Conservation (phyloP, 1,139 yeast species). For the Hanseniaspora sp. region DNA sequence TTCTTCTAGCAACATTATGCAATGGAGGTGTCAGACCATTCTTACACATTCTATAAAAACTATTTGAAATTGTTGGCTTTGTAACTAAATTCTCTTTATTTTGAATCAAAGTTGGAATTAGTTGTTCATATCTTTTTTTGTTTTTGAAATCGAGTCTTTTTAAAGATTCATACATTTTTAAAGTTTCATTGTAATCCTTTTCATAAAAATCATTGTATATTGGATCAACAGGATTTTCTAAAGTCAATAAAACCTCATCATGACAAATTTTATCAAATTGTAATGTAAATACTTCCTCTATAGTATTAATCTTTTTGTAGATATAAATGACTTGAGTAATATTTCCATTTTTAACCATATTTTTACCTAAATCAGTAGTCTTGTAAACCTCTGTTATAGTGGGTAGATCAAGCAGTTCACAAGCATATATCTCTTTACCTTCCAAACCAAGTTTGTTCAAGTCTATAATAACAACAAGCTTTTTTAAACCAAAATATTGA, state of each 20-base stretch:
- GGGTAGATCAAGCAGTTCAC: conserved; percentile 80
- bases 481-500: conserved; percentile 5
- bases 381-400: conserved; percentile 80
- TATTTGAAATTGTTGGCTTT: conserved; percentile 7
- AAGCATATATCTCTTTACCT: conserved; percentile 56
- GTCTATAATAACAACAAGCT: conserved; percentile 7
- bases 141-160: conserved; percentile 37
- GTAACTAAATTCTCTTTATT: conserved; percentile 20
- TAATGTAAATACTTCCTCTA: conserved; percentile 37
- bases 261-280: conserved; percentile 22
- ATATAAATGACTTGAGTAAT: conserved; percentile 77
- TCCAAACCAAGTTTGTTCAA: conserved; percentile 3
- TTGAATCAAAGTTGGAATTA: conserved; percentile 26
- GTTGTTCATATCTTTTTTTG: conserved; percentile 35
- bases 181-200: conserved; percentile 26
- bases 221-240: conserved; percentile 21
- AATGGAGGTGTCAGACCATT: conserved; percentile 81
- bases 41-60: conserved; percentile 41
- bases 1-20: conserved; percentile 41
- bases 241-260: conserved; percentile 26
- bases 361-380: conserved; percentile 70
- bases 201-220: conserved; percentile 28
- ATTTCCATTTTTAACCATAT: conserved; percentile 77
- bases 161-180: conserved; percentile 20
- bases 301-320: conserved; percentile 48